Evolutionary conservation across 2,329 filamentous ascomycete genomes (phyloP).

Genomic region (Colletotrichum endophyticum): DNA sequence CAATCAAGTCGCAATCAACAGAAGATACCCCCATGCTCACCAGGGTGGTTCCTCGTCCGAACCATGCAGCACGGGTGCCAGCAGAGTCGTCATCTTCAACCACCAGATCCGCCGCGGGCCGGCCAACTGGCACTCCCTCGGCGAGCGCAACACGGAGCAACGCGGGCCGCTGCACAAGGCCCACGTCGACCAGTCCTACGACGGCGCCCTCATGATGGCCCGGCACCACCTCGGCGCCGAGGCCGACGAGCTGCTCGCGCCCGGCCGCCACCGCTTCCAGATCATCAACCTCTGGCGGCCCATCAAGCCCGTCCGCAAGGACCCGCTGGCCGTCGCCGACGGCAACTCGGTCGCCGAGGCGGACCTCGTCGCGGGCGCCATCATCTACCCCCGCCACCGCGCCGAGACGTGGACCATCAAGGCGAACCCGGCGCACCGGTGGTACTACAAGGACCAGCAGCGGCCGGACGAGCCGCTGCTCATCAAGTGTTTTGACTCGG

Average conservation of each 20-base stretch:
- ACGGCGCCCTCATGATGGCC: slow-evolving; percentile 27
- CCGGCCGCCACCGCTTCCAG: slow-evolving; percentile 11
- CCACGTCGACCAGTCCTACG: slow-evolving; percentile 48
- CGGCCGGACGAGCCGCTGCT: slow-evolving; percentile 60
- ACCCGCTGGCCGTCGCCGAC: slow-evolving; percentile 46
- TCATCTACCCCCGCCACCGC: slow-evolving; percentile 37
- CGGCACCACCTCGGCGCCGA: slow-evolving; percentile 19
- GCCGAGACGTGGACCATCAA: slow-evolving; percentile 43
- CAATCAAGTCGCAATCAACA: neutral
- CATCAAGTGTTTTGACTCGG: slow-evolving; percentile 68
- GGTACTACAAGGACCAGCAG: slow-evolving; percentile 59
- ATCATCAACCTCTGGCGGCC: slow-evolving; percentile 48
- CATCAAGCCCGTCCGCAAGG: slow-evolving; percentile 48
- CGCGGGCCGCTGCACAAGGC: slow-evolving; percentile 57
- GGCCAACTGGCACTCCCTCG: slow-evolving; percentile 64
- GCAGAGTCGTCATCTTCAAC: slow-evolving; percentile 31
- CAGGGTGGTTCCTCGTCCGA: neutral
- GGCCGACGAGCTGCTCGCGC: slow-evolving; percentile 7
- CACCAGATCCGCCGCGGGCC: slow-evolving; percentile 33
- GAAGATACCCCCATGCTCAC: slow-evolving; percentile 11
- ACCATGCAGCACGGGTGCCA: slow-evolving; percentile 29
- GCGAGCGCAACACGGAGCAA: slow-evolving; percentile 61
- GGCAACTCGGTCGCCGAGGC: slow-evolving; percentile 38
- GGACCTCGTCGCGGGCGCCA: slow-evolving; percentile 42
- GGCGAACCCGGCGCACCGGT: slow-evolving; percentile 43